phyloP scores from a whole-genome alignment of 164 flowering plant species.

The Vitis rupestris region DNA sequence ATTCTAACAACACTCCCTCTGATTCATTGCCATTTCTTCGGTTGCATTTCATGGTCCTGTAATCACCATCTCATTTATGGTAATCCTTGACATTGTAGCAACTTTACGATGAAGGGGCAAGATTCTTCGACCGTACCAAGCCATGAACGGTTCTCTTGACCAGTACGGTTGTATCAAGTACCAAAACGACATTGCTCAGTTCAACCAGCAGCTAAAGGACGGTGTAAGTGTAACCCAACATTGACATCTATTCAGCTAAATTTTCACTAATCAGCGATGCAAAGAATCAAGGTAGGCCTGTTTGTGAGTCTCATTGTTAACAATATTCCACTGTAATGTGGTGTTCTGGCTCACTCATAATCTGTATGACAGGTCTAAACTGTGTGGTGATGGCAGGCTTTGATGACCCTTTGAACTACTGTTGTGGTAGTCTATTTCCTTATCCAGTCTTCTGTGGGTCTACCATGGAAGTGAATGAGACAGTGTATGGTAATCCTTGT shows the following conservation, averaged over 20 bases:
- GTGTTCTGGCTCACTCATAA: too few species aligned
- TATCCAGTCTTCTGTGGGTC: too few species aligned
- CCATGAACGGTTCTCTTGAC: not conserved
- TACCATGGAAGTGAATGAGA: too few species aligned
- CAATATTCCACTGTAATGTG: too few species aligned
- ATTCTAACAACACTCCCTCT: too few species aligned
- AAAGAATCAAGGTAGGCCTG: slow-evolving; percentile 5
- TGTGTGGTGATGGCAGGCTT: not conserved
- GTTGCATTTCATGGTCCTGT: too few species aligned
- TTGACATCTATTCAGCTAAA: slow-evolving; percentile 8
- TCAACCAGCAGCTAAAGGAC: slow-evolving; percentile 7
- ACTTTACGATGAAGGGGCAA: slow-evolving; percentile 7
- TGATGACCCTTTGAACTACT: too few species aligned
- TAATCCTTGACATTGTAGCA: not conserved
- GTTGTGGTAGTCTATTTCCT: too few species aligned
- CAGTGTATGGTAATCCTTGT: too few species aligned
- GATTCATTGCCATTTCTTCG: too few species aligned
- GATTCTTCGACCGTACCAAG: not conserved
- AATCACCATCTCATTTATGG: too few species aligned
- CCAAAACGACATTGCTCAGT: not conserved
- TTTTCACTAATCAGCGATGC: slow-evolving; percentile 2
- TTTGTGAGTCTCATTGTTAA: not conserved
- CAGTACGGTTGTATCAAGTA: not conserved
- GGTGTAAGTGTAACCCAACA: not conserved
- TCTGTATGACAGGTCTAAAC: not conserved